These are phyloP conservation scores for Yamadazyma phyllophila DNA, from an alignment of 805 yeast species.

Conservation along the genomic window DNA sequence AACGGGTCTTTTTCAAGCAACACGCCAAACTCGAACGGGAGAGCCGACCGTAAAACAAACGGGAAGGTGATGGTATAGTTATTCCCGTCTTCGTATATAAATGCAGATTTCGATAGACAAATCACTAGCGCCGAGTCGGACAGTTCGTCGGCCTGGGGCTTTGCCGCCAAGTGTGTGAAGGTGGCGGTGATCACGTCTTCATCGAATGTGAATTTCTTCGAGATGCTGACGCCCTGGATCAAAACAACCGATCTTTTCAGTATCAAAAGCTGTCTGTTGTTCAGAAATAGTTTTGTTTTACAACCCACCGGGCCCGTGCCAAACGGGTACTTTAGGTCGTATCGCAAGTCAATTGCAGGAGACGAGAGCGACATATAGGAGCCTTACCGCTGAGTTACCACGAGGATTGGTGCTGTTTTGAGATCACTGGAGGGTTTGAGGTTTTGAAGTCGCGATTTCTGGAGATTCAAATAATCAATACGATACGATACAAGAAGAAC, in stretches of 20 bases:
- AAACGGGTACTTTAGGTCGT: conserved; percentile 24
- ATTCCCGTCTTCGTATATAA: conserved; percentile 64
- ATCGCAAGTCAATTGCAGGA: conserved; percentile 32
- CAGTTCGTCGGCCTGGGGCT: background rate
- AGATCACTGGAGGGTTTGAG: too few relatives aligned
- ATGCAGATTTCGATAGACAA: conserved; percentile 56
- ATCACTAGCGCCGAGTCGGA: conserved; percentile 46
- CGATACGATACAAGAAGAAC: background rate
- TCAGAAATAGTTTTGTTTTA: conserved; percentile 21
- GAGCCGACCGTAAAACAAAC: conserved; percentile 57
- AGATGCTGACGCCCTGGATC: conserved; percentile 45
- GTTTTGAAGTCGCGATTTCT: too few relatives aligned
- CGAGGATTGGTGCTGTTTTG: too few relatives aligned
- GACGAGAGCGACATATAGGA: conserved; percentile 10
- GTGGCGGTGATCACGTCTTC: conserved; percentile 58
- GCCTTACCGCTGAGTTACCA: too few relatives aligned
- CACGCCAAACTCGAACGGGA: conserved; percentile 67
- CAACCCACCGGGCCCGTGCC: conserved; percentile 16
- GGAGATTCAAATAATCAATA: too few relatives aligned
- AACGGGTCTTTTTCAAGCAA: conserved; percentile 51
- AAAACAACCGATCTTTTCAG: conserved; percentile 43
- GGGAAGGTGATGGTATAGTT: conserved; percentile 66
- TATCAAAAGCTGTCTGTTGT: conserved; percentile 35
- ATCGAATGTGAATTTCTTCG: conserved; percentile 49
- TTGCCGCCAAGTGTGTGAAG: conserved; percentile 49